Conservation (phyloP, 1,284 basidiomycete genomes). For the Tylopilus sp. region DNA sequence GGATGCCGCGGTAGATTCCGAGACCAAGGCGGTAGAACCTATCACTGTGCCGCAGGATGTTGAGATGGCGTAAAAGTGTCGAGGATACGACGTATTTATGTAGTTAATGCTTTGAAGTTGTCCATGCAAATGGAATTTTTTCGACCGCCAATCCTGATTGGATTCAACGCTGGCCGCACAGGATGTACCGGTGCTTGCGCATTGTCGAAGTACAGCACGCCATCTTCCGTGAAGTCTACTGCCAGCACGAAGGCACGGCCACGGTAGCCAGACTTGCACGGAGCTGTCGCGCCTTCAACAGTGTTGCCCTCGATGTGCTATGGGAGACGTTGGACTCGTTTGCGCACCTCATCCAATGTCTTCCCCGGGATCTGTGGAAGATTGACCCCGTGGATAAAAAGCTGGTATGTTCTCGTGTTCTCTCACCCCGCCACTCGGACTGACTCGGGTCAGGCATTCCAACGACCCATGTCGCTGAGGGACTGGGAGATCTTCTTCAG, state of each 20-base stretch:
- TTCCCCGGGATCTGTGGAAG: conserved; percentile 28
- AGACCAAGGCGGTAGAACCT: conserved; percentile 24
- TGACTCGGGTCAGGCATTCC: conserved; percentile 19
- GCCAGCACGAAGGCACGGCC: neutral
- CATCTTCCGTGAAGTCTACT: conserved; percentile 20
- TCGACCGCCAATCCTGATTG: no score
- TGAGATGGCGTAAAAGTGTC: conserved; percentile 48
- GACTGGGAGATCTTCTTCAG: conserved; percentile 33
- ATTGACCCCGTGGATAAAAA: conserved; percentile 8
- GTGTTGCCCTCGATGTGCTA: conserved; percentile 23
- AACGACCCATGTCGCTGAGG: conserved; percentile 26
- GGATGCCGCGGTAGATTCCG: conserved; percentile 17
- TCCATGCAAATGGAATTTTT: neutral
- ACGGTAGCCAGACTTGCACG: conserved; percentile 28
- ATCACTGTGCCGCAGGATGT: conserved; percentile 40
- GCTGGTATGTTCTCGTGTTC: conserved; percentile 15
- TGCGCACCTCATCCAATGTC: conserved; percentile 20
- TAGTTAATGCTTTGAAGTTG: conserved; percentile 15
- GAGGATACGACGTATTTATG: conserved; percentile 19
- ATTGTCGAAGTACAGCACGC: conserved; percentile 26
- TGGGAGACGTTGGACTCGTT: conserved; percentile 25
- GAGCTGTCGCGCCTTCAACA: conserved; percentile 24
- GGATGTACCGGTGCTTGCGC: conserved; percentile 25
- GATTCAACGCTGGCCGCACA: neutral
- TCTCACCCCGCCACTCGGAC: neutral